These are phyloP conservation scores for Endoconidiophora polonica DNA, from an alignment of 2,329 filamentous ascomycete species.

Conservation along the genomic window DNA sequence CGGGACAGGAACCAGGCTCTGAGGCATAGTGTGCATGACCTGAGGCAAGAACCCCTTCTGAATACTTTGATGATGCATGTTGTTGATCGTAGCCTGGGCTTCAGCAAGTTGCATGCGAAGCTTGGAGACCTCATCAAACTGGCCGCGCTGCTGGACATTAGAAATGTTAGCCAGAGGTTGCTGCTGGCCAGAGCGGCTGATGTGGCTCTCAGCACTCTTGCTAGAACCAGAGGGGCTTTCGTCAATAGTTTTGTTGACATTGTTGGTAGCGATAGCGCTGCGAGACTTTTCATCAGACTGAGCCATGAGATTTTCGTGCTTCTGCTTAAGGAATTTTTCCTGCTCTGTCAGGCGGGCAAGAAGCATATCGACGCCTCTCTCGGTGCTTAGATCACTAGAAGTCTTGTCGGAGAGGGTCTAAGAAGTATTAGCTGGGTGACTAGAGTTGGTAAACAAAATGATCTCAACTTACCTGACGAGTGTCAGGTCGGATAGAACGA, in stretches of 20 bases:
- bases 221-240: neutral
- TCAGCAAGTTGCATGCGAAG: constrained; percentile 53
- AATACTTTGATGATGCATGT: constrained; percentile 15
- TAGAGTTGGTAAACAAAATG: neutral
- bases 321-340: constrained; percentile 32
- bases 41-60: neutral
- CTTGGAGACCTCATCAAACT: constrained; percentile 44
- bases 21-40: too few species aligned
- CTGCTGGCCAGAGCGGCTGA: neutral
- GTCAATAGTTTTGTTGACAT: neutral
- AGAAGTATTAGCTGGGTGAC: neutral
- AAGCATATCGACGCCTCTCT: constrained; percentile 20
- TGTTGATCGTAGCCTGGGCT: constrained; percentile 33
- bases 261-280: neutral
- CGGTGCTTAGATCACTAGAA: neutral
- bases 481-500: neutral
- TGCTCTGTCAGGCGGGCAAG: constrained; percentile 61
- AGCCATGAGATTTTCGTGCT: constrained; percentile 35
- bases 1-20: neutral
- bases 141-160: neutral
- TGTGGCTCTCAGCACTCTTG: neutral
- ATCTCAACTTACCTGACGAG: neutral
- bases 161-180: neutral
- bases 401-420: neutral
- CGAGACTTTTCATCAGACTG: constrained; percentile 20